Conservation (phyloP, 139 green algal species). For the Chlamydomonas sp. region DNA sequence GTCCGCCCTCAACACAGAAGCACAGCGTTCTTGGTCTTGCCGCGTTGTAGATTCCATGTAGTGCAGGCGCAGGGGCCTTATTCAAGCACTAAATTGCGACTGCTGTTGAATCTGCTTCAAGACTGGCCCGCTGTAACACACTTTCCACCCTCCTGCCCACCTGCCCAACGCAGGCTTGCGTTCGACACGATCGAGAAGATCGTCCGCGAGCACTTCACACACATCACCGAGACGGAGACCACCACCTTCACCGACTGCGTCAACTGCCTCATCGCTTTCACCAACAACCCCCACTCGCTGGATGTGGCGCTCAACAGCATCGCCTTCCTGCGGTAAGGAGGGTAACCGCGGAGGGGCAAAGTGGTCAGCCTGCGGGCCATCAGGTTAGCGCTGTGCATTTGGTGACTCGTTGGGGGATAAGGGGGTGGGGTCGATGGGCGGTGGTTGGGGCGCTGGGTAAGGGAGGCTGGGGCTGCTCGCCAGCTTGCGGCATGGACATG, state of each 20-base stretch:
- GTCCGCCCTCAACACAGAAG: no score
- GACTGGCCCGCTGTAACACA: no score
- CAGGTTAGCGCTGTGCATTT: neutral
- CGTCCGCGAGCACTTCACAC: constrained; percentile 96
- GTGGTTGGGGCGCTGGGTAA: no score
- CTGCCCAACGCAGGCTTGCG: constrained; percentile 57
- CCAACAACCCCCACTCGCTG: constrained; percentile 95
- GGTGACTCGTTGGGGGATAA: neutral
- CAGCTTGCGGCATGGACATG: no score
- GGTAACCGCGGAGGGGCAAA: no score
- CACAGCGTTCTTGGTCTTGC: no score
- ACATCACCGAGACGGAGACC: constrained; percentile 98
- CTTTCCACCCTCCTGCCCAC: neutral
- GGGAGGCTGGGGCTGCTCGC: no score
- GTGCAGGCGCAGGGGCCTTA: no score
- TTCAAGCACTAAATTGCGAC: no score
- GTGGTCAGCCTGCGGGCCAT: neutral
- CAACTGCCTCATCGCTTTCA: constrained; percentile 99
- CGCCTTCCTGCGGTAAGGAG: constrained; percentile 88
- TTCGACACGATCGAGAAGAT: constrained; percentile 99
- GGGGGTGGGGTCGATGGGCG: no score
- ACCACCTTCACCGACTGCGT: constrained; percentile 99
- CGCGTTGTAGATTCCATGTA: no score
- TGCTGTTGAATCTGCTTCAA: no score
- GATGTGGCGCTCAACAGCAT: constrained; percentile 97